Percentiles rank a stretch among this genome's conserved stretches.
phyloP scores from a whole-genome alignment of 306 rosid genomes.

The Inga leiocalycina region DNA sequence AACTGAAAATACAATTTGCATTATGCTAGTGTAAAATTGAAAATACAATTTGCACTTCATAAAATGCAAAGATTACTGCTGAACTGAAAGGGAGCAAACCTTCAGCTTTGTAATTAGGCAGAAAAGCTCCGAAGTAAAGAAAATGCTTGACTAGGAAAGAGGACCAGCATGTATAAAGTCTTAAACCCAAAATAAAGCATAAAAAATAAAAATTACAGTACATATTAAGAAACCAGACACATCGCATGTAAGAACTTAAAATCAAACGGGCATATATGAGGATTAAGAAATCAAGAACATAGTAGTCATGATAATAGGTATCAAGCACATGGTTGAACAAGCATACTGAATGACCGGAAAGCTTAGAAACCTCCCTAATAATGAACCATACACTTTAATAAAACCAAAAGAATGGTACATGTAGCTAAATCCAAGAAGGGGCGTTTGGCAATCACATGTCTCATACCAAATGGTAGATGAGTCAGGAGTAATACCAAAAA shows the following conservation, averaged over 20 bases:
- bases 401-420: constrained; percentile 19
- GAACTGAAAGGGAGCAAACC: constrained; percentile 2
- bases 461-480: constrained; percentile 98
- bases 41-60: neutral
- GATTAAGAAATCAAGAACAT: neutral
- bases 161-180: constrained; percentile 6
- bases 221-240: neutral
- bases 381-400: neutral
- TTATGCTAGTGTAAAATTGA: neutral
- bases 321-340: constrained; percentile 18
- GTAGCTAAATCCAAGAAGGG: constrained; percentile 36
- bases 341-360: neutral
- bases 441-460: constrained; percentile 33
- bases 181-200: constrained; percentile 8
- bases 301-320: neutral
- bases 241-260: neutral
- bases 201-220: neutral
- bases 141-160: neutral
- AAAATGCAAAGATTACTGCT: neutral
- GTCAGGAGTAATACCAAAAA: constrained; percentile 98
- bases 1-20: neutral
- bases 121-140: constrained; percentile 15
- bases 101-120: constrained; percentile 1
- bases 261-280: neutral
- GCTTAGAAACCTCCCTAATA: neutral